phyloP scores from a whole-genome alignment of 106 monocot genomes.

The Phalaenopsis equestris region DNA sequence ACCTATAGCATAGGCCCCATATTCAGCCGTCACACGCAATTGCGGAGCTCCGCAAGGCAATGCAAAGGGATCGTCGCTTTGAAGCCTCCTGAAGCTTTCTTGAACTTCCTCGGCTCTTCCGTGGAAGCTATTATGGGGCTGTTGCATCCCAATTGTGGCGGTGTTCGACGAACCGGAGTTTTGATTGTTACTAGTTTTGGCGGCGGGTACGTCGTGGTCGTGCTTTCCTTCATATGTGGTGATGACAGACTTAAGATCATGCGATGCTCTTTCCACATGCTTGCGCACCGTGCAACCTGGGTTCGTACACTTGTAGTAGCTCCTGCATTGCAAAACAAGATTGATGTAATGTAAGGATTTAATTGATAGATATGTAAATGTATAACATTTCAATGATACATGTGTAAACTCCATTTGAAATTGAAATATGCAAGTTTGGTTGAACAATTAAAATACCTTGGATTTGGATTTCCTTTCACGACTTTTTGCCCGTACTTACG shows the following conservation, averaged over 20 bases:
- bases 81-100: slow-evolving; percentile 22
- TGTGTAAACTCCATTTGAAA: no score
- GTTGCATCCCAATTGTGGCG: background rate
- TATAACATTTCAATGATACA: no score
- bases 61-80: slow-evolving; percentile 13
- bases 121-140: slow-evolving; percentile 5
- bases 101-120: slow-evolving; percentile 16
- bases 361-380: no score
- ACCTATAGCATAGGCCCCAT: slow-evolving; percentile 23
- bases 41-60: slow-evolving; percentile 17
- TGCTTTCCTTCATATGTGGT: slow-evolving; percentile 84
- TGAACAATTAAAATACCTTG: slow-evolving; percentile 37
- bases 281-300: slow-evolving; percentile 65
- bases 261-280: slow-evolving; percentile 79
- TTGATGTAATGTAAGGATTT: background rate
- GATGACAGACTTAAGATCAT: slow-evolving; percentile 76
- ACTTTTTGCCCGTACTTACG: slow-evolving; percentile 98
- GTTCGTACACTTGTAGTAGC: slow-evolving; percentile 82
- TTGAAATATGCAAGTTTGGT: no score
- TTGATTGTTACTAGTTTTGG: slow-evolving; percentile 25
- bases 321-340: slow-evolving; percentile 29
- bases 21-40: slow-evolving; percentile 8
- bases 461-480: slow-evolving; percentile 96
- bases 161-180: slow-evolving; percentile 2
- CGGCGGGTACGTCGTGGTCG: slow-evolving; percentile 75